These are phyloP conservation scores for Crithidia expoeki DNA, from an alignment of 208 protist species.

Conservation along the genomic window DNA sequence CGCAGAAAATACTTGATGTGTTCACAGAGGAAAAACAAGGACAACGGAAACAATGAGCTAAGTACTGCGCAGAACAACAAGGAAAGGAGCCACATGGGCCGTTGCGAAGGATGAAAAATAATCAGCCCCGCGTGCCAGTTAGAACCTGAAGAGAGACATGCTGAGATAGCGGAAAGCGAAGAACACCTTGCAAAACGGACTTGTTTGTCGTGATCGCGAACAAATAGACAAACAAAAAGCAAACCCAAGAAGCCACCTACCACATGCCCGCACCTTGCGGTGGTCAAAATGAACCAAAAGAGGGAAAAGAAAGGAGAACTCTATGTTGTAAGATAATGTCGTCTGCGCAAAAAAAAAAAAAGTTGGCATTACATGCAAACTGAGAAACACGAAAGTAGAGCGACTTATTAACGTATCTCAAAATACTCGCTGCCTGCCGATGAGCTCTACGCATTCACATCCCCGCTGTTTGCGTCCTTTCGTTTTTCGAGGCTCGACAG, in stretches of 20 bases:
- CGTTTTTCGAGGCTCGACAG: background rate
- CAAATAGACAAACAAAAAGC: too few relatives aligned
- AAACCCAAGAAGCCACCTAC: background rate
- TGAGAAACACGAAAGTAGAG: background rate
- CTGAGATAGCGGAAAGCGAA: too few relatives aligned
- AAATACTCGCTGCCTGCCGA: background rate
- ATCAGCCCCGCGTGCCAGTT: too few relatives aligned
- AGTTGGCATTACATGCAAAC: background rate
- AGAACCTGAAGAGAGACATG: too few relatives aligned
- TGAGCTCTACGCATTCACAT: constrained; percentile 18
- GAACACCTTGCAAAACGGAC: too few relatives aligned
- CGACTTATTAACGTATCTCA: background rate
- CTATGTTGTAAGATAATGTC: background rate
- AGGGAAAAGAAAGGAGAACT: background rate
- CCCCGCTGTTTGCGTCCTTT: constrained; percentile 7
- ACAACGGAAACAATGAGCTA: too few relatives aligned
- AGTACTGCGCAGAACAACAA: too few relatives aligned
- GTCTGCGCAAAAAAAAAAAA: background rate
- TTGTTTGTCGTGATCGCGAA: too few relatives aligned
- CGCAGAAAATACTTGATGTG: too few relatives aligned
- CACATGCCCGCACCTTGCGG: background rate
- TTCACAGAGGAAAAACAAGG: too few relatives aligned
- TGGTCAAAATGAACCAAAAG: background rate
- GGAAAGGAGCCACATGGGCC: too few relatives aligned
- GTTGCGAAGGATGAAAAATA: too few relatives aligned